These are phyloP conservation scores for Oenanthe sinensis DNA, from an alignment of 129 eudicot genomes.

Conservation along the genomic window DNA sequence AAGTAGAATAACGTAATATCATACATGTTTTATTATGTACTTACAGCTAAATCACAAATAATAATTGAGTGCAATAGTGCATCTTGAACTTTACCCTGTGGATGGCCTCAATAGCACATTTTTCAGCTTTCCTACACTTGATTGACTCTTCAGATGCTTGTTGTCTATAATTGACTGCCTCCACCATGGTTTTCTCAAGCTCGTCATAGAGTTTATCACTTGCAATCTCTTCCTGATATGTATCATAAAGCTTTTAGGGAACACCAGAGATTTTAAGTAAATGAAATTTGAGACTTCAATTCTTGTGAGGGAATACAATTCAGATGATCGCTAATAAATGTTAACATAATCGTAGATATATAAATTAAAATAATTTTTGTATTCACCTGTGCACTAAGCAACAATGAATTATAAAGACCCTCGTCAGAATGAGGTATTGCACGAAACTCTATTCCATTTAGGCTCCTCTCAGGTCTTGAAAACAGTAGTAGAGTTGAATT, in stretches of 20 bases:
- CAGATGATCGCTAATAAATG: background rate
- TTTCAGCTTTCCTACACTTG: constrained; percentile 78
- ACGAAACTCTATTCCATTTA: constrained; percentile 16
- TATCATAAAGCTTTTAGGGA: constrained; percentile 11
- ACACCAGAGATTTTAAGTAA: background rate
- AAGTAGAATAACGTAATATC: background rate
- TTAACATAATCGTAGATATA: background rate
- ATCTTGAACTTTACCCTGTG: constrained; percentile 45
- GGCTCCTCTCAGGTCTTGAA: constrained; percentile 26
- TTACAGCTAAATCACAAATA: background rate
- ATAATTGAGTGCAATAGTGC: background rate
- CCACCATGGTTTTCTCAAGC: constrained; percentile 61
- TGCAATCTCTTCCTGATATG: constrained; percentile 46
- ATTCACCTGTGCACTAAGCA: constrained; percentile 40
- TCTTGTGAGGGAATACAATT: background rate
- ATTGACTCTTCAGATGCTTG: constrained; percentile 77
- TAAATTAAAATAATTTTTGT: background rate
- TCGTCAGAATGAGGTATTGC: constrained; percentile 16
- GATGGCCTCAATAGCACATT: constrained; percentile 57
- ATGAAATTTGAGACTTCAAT: background rate
- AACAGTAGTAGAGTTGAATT: constrained; percentile 17
- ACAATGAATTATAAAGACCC: constrained; percentile 22
- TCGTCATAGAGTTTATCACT: constrained; percentile 55
- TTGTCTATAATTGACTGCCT: constrained; percentile 53
- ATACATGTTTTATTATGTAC: background rate